phyloP scores from a whole-genome alignment of 352 stramenopile species.

The Discostella stelligera region DNA sequence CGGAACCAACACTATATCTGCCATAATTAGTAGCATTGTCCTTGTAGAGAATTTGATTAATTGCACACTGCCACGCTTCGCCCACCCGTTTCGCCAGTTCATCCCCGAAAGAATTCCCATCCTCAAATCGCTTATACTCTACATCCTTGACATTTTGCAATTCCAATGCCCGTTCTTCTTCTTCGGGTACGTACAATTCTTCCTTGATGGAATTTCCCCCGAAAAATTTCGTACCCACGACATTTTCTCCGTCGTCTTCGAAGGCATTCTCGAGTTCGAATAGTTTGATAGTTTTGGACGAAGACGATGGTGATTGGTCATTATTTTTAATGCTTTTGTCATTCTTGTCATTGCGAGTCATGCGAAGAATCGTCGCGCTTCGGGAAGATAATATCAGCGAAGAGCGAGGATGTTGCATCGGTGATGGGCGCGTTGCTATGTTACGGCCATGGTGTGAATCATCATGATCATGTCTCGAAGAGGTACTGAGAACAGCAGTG shows the following conservation, averaged over 20 bases:
- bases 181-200: constrained; percentile 68
- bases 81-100: constrained; percentile 34
- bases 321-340: background rate
- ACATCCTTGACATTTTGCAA: constrained; percentile 30
- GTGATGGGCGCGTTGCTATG: background rate
- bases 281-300: constrained; percentile 15
- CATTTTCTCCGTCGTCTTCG: constrained; percentile 45
- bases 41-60: constrained; percentile 68
- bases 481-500: background rate
- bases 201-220: constrained; percentile 74
- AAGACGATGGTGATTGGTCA: background rate
- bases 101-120: constrained; percentile 51
- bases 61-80: constrained; percentile 52
- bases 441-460: background rate
- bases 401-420: background rate
- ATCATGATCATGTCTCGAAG: too few species aligned
- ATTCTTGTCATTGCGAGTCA: constrained; percentile 16
- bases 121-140: constrained; percentile 54
- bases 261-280: constrained; percentile 50
- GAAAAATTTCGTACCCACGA: constrained; percentile 77
- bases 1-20: background rate
- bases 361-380: background rate
- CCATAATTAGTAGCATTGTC: constrained; percentile 14
- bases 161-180: constrained; percentile 58
- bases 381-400: background rate